These are phyloP conservation scores for Nephelium lappaceum DNA, from an alignment of 345 rosid species.

Conservation along the genomic window DNA sequence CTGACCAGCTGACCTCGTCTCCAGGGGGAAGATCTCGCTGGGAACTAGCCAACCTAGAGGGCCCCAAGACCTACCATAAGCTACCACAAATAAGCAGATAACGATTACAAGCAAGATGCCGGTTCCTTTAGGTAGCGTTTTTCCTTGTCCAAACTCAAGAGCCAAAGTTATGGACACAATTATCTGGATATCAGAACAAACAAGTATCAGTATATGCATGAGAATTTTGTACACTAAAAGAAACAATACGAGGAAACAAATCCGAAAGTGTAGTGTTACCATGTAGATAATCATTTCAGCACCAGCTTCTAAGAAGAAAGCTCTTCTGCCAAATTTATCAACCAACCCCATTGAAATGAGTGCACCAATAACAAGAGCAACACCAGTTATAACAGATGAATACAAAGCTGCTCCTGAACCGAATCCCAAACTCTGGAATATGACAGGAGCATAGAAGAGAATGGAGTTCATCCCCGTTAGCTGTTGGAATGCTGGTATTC, in stretches of 20 bases:
- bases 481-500: slow-evolving; percentile 82
- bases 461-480: slow-evolving; percentile 86
- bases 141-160: slow-evolving; percentile 66
- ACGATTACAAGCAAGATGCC: slow-evolving; percentile 59
- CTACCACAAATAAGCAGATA: slow-evolving; percentile 70
- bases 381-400: slow-evolving; percentile 61
- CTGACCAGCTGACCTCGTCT: slow-evolving; percentile 93
- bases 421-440: slow-evolving; percentile 84
- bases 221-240: neutral
- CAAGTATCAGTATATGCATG: neutral
- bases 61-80: slow-evolving; percentile 95
- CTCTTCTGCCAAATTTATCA: slow-evolving; percentile 74
- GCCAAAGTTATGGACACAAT: slow-evolving; percentile 63
- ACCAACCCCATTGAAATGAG: slow-evolving; percentile 70
- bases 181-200: slow-evolving; percentile 39
- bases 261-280: slow-evolving; percentile 36
- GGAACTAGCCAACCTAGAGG: slow-evolving; percentile 97
- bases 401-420: slow-evolving; percentile 68
- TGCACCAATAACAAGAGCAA: slow-evolving; percentile 57
- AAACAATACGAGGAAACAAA: neutral
- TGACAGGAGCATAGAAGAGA: slow-evolving; percentile 82
- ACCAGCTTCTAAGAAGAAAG: slow-evolving; percentile 83
- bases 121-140: slow-evolving; percentile 38
- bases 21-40: slow-evolving; percentile 84
- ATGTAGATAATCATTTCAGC: slow-evolving; percentile 68